Conservation (phyloP, 768 basidiomycete species). For the Amanita exitialis region DNA sequence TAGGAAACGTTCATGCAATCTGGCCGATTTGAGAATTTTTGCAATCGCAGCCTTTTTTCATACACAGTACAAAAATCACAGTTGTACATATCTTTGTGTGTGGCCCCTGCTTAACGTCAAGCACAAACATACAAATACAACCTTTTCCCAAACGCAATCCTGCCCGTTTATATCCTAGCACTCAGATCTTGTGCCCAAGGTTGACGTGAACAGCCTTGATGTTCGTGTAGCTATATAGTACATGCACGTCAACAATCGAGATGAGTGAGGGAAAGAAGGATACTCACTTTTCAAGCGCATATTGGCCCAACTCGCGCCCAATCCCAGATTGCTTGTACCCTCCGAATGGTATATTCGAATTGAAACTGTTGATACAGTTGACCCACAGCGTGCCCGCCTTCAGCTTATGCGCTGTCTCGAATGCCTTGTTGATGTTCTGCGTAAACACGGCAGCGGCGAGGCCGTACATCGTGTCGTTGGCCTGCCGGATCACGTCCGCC, state of each 20-base stretch:
- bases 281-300: conserved; percentile 53
- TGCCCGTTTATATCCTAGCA: not conserved
- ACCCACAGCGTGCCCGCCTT: conserved; percentile 80
- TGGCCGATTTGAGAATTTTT: no score
- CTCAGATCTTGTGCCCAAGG: conserved; percentile 24
- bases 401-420: conserved; percentile 62
- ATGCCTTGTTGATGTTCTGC: conserved; percentile 62
- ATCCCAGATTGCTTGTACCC: conserved; percentile 82
- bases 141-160: not conserved
- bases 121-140: not conserved
- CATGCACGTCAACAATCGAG: conserved; percentile 1
- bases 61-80: no score
- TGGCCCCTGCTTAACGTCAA: not conserved
- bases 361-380: conserved; percentile 39
- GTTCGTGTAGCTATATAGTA: conserved; percentile 41
- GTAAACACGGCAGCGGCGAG: conserved; percentile 83
- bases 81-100: no score
- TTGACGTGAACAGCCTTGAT: conserved; percentile 68
- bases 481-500: conserved; percentile 19
- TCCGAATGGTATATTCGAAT: conserved; percentile 65
- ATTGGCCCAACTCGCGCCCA: conserved; percentile 73
- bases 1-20: no score
- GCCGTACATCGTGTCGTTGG: conserved; percentile 70
- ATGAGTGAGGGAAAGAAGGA: not conserved
- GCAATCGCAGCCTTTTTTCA: no score